Percentiles rank a stretch among this genome's conserved stretches.
These are phyloP conservation scores for Pseudogymnoascus pannorum DNA, from an alignment of 2,329 filamentous ascomycete genomes.

Conservation along the genomic window DNA sequence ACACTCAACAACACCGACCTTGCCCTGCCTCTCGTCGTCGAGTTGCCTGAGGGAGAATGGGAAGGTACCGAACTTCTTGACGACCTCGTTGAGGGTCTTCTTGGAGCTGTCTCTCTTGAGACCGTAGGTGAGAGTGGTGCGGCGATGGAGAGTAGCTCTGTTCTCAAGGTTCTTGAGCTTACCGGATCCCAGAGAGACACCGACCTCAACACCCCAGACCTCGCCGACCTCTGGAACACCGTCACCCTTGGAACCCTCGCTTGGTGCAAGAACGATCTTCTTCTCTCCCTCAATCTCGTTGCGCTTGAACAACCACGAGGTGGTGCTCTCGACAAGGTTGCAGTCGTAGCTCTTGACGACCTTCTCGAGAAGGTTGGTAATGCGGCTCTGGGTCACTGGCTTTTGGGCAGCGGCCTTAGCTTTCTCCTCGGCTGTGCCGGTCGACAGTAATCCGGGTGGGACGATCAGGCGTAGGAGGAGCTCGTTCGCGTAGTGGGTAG, in stretches of 20 bases:
- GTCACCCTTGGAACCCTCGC: conserved; percentile 84
- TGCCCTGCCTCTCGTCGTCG: conserved; percentile 88
- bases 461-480: conserved; percentile 84
- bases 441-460: conserved; percentile 76
- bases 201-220: conserved; percentile 96
- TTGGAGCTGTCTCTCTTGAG: conserved; percentile 92
- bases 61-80: conserved; percentile 96
- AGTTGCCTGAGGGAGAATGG: conserved; percentile 96
- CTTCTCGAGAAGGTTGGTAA: conserved; percentile 83
- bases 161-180: conserved; percentile 92
- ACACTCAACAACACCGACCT: conserved; percentile 95
- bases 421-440: conserved; percentile 89
- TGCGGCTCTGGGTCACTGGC: conserved; percentile 76
- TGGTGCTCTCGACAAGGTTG: conserved; percentile 95
- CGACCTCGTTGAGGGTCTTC: conserved; percentile 85
- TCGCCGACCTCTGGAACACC: conserved; percentile 82
- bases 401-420: conserved; percentile 80
- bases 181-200: conserved; percentile 80
- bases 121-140: conserved; percentile 83
- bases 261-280: conserved; percentile 89
- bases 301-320: conserved; percentile 90
- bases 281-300: conserved; percentile 89
- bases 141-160: conserved; percentile 84
- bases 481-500: conserved; percentile 94
- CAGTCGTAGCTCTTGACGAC: conserved; percentile 84